Percentiles rank a stretch among this genome's conserved stretches.
phyloP scores from a whole-genome alignment of 2,329 filamentous ascomycete species.

The Huntiella savannae region DNA sequence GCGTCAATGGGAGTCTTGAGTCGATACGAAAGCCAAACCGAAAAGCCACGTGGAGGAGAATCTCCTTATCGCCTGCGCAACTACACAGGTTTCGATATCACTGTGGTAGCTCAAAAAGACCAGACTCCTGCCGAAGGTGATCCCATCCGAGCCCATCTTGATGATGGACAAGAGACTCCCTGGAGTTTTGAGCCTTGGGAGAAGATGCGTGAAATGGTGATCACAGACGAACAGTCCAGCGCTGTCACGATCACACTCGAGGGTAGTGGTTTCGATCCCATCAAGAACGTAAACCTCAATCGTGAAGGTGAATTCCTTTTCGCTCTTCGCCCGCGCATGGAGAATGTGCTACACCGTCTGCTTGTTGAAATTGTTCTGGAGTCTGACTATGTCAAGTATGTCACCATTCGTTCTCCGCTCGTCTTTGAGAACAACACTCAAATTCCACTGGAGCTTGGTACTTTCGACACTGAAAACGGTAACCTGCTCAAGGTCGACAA shows the following conservation, averaged over 20 bases:
- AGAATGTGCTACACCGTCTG: conserved; percentile 69
- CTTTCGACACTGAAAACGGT: conserved; percentile 73
- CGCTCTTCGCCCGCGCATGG: conserved; percentile 69
- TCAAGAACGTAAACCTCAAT: conserved; percentile 74
- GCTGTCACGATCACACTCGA: conserved; percentile 71
- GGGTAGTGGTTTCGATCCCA: conserved; percentile 79
- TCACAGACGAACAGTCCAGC: conserved; percentile 62
- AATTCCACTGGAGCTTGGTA: conserved; percentile 81
- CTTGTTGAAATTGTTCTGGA: conserved; percentile 83
- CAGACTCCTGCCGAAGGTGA: conserved; percentile 15
- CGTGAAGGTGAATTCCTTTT: conserved; percentile 91
- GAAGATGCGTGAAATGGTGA: conserved; percentile 83
- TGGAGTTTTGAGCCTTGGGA: conserved; percentile 97
- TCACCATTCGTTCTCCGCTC: conserved; percentile 81
- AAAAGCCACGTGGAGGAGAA: conserved; percentile 79
- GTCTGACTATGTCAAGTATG: conserved; percentile 93
- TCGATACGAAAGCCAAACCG: conserved; percentile 66
- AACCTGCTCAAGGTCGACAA: conserved; percentile 95
- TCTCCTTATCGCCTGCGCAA: conserved; percentile 88
- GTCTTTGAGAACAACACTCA: conserved; percentile 92
- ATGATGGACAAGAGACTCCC: conserved; percentile 75
- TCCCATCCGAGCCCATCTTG: conserved; percentile 52
- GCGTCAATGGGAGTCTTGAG: conserved; percentile 86
- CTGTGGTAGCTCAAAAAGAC: conserved; percentile 46
- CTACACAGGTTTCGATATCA: conserved; percentile 81